Conservation (phyloP, 2,329 filamentous ascomycete species). For the Colletotrichum somersetense region DNA sequence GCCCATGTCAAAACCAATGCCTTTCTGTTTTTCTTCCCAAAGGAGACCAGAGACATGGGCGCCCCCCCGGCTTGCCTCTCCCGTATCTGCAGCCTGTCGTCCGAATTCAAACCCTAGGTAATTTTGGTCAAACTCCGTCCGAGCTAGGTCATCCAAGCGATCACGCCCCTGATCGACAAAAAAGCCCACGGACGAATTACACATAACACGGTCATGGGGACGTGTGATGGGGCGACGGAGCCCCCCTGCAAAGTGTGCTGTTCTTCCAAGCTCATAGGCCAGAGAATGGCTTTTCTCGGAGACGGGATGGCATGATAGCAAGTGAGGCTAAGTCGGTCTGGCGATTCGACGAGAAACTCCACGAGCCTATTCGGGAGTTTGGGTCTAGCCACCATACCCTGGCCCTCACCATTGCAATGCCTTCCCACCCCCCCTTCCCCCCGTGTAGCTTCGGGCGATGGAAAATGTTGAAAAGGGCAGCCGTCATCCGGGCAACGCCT, state of each 20-base stretch:
- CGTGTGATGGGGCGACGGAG: slow-evolving; percentile 16
- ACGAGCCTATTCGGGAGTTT: slow-evolving; percentile 28
- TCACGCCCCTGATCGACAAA: slow-evolving; percentile 42
- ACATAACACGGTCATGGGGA: slow-evolving; percentile 21
- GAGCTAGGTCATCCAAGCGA: slow-evolving; percentile 32
- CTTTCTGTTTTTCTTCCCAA: slow-evolving; percentile 15
- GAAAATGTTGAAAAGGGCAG: slow-evolving; percentile 40
- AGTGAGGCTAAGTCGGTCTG: slow-evolving; percentile 14
- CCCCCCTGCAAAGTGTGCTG: slow-evolving; percentile 12
- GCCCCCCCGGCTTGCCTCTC: neutral
- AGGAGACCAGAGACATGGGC: slow-evolving; percentile 8
- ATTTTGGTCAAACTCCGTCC: slow-evolving; percentile 13
- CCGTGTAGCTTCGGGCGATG: neutral
- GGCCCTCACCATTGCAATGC: slow-evolving; percentile 1
- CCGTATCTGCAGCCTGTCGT: slow-evolving; percentile 32
- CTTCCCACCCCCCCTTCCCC: too few relatives aligned
- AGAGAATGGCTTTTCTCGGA: slow-evolving; percentile 13
- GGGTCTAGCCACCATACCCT: slow-evolving; percentile 6
- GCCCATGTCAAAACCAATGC: slow-evolving; percentile 10
- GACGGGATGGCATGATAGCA: slow-evolving; percentile 16
- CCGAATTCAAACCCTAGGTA: slow-evolving; percentile 21
- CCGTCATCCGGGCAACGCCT: slow-evolving; percentile 3
- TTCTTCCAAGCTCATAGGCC: neutral
- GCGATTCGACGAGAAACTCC: slow-evolving; percentile 26
- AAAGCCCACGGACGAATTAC: neutral